Evolutionary conservation across 2,329 filamentous ascomycete species (phyloP), one percentile per base, ranked within the genome.

Genomic region (Corinectria fuckeliana): DNA sequence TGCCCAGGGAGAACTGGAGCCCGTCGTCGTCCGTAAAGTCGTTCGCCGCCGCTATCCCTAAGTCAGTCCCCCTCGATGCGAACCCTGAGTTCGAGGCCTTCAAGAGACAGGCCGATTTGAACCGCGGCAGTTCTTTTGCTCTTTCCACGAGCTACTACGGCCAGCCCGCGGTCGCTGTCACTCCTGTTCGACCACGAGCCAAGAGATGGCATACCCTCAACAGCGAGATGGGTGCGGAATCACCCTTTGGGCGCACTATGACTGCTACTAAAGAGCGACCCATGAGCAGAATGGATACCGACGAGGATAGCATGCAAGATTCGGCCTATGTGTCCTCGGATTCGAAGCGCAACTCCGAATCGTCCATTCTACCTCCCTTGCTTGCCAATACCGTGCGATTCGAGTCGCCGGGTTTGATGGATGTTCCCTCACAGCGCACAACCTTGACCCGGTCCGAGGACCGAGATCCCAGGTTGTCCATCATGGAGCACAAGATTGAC

Each of bases 81-180:
- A 93, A 93, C 69, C 85, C 90, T 6, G 89, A 93, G n/a, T 94
- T 91, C 63, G 91, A 94, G 72, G 89, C 90, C 2, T 94, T 96
- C 72, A 84, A 83, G 67, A 86, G 83, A 63, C 89, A 92, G 70
- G 85, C 87, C n/a, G 91, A 93, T 69, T 81, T 85, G 32, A 88
- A 88, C 66, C 77, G 78, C 41, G 76, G 78, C 48, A 79, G 75
- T 45, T 71, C 77, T 0, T 76, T 76, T 36, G 86, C 74, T 30
- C 74, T 89, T 8, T 75, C 78, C 57, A 73, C 77, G 44, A 68
- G 80, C 1, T 79, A 83, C 58, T 82, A 85, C 61, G 74, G 76
- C 14, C 21, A 76, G 76, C 23, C 71, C 67, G 11, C 70, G 69
- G 23, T 47, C 5, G 53, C 58, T 16, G 67, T 72, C 13, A 68